Percentiles rank a stretch among this genome's conserved stretches.
Conservation (phyloP, 2,329 filamentous ascomycete species). For the Waltergamsia citrina region DNA sequence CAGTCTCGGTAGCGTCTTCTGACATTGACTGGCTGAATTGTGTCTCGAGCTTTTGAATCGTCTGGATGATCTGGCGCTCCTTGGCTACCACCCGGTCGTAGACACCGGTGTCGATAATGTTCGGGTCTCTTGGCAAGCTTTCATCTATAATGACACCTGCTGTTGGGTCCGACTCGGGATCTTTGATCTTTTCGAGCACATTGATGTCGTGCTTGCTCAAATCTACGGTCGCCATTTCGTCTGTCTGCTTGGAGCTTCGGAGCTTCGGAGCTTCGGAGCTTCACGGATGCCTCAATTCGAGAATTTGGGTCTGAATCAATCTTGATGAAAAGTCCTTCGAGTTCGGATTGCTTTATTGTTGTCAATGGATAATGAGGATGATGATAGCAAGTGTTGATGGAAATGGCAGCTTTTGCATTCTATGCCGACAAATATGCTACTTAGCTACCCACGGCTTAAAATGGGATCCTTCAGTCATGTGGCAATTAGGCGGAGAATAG, state of each 20-base stretch:
- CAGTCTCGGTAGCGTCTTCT: slow-evolving; percentile 21
- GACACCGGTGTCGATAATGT: slow-evolving; percentile 36
- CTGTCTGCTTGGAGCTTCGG: background rate
- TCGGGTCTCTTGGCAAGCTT: slow-evolving; percentile 46
- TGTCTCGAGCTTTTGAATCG: slow-evolving; percentile 45
- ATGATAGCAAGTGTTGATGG: too few relatives aligned
- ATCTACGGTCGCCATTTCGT: slow-evolving; percentile 1
- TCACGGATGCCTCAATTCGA: background rate
- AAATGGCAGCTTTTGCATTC: too few relatives aligned
- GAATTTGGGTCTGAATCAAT: too few relatives aligned
- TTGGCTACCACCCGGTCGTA: slow-evolving; percentile 41
- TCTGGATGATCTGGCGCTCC: slow-evolving; percentile 43
- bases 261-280: background rate
- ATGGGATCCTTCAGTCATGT: too few relatives aligned
- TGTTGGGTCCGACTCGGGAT: slow-evolving; percentile 53
- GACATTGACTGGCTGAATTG: slow-evolving; percentile 34
- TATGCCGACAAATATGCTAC: too few relatives aligned
- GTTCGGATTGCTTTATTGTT: too few relatives aligned
- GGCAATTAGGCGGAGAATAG: too few relatives aligned
- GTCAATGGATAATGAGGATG: too few relatives aligned
- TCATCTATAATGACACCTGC: slow-evolving; percentile 43
- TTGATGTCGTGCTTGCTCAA: slow-evolving; percentile 51
- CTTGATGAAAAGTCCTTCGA: too few relatives aligned
- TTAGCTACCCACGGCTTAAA: too few relatives aligned
- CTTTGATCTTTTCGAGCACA: slow-evolving; percentile 57